phyloP scores from a whole-genome alignment of 2,329 filamentous ascomycete species.

The Botryotinia calthae region DNA sequence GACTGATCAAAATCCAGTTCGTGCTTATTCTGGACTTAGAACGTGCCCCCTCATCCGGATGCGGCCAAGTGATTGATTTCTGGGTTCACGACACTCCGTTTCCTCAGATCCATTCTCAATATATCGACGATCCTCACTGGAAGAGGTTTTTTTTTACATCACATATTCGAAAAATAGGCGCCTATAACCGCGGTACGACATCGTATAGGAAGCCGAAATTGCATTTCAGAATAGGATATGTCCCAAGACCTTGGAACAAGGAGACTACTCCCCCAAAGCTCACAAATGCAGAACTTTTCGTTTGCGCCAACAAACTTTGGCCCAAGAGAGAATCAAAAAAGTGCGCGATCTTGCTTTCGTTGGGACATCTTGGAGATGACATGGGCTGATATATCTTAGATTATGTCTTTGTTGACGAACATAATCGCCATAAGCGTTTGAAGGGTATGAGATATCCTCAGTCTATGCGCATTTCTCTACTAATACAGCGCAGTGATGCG shows the following conservation, averaged over 20 bases:
- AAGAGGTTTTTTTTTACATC: background rate
- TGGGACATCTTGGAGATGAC: constrained; percentile 9
- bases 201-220: background rate
- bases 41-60: constrained; percentile 15
- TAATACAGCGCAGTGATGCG: constrained; percentile 74
- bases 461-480: constrained; percentile 13
- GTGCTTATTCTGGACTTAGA: background rate
- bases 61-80: background rate
- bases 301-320: constrained; percentile 66
- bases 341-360: constrained; percentile 51
- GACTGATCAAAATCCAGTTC: background rate
- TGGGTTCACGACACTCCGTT: constrained; percentile 14
- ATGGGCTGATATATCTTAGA: constrained; percentile 54
- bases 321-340: constrained; percentile 78
- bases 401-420: constrained; percentile 98
- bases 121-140: background rate
- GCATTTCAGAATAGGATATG: constrained; percentile 45
- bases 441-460: constrained; percentile 63
- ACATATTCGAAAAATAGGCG: background rate
- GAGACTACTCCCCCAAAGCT: constrained; percentile 63
- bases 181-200: background rate
- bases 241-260: constrained; percentile 61
- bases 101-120: background rate
- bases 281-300: constrained; percentile 71
- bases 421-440: constrained; percentile 94